phyloP scores from a whole-genome alignment of 2,329 filamentous ascomycete genomes.

The Metarhizium humberi region DNA sequence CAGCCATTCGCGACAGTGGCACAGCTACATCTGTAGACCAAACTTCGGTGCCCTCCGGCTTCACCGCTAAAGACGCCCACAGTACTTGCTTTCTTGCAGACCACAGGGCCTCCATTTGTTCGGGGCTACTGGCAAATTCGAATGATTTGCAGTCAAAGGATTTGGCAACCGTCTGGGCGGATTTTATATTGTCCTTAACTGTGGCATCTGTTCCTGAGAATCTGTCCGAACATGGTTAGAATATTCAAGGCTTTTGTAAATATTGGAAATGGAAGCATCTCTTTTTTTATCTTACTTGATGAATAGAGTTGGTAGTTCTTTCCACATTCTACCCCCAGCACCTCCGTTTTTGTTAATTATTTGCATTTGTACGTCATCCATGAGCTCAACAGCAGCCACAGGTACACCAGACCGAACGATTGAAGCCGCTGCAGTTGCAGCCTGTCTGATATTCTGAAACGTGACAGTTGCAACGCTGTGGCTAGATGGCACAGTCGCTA shows the following conservation, averaged over 20 bases:
- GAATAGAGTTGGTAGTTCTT: slow-evolving; percentile 62
- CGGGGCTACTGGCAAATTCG: slow-evolving; percentile 55
- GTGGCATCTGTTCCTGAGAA: slow-evolving; percentile 56
- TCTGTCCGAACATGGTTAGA: slow-evolving; percentile 8
- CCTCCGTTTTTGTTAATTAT: slow-evolving; percentile 57
- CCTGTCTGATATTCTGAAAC: slow-evolving; percentile 49
- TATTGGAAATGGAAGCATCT: too few relatives aligned
- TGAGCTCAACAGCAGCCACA: slow-evolving; percentile 56
- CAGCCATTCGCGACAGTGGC: slow-evolving; percentile 59
- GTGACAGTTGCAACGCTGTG: slow-evolving; percentile 56
- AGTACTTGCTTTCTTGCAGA: slow-evolving; percentile 66
- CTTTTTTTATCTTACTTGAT: slow-evolving; percentile 40
- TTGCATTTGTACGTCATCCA: slow-evolving; percentile 57
- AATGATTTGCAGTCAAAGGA: slow-evolving; percentile 46
- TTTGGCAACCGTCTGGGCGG: slow-evolving; percentile 45
- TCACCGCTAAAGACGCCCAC: slow-evolving; percentile 62
- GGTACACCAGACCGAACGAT: slow-evolving; percentile 57
- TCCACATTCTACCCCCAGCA: slow-evolving; percentile 50
- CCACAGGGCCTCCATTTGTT: slow-evolving; percentile 64
- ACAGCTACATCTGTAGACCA: slow-evolving; percentile 81
- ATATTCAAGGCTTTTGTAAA: too few relatives aligned
- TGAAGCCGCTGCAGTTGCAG: slow-evolving; percentile 53
- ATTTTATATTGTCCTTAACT: slow-evolving; percentile 51
- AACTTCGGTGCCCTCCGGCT: slow-evolving; percentile 49
- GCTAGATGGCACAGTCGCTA: slow-evolving; percentile 53